Evolutionary conservation across 371 early-diverging fungal species (phyloP).

Genomic region (Mucor irregularis): DNA sequence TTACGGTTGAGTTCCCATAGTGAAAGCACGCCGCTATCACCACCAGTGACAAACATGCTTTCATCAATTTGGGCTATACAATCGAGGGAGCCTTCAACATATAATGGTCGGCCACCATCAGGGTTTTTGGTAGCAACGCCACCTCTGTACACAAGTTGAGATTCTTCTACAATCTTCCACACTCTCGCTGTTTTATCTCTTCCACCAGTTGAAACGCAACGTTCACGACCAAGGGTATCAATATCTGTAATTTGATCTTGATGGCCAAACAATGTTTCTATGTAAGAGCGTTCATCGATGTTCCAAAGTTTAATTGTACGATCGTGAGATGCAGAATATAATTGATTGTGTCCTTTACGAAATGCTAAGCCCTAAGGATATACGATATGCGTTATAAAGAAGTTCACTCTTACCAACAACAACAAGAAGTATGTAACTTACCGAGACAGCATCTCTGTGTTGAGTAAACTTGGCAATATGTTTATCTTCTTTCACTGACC

Average conservation of each 20-base stretch:
- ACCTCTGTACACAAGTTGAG: conserved; percentile 90
- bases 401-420: not conserved
- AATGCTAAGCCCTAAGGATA: conserved; percentile 83
- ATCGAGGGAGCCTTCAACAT: conserved; percentile 81
- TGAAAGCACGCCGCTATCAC: conserved; percentile 84
- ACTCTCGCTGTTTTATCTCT: conserved; percentile 90
- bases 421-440: conserved; percentile 21
- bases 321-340: conserved; percentile 91
- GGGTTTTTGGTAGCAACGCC: conserved; percentile 63
- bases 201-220: conserved; percentile 90
- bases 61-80: conserved; percentile 89
- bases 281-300: conserved; percentile 84
- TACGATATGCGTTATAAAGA: not conserved
- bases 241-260: conserved; percentile 86
- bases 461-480: conserved; percentile 79
- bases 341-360: conserved; percentile 78
- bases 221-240: conserved; percentile 81
- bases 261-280: conserved; percentile 98
- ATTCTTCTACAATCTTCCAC: conserved; percentile 95
- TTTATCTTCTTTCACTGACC: conserved; percentile 78
- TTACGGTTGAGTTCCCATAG: conserved; percentile 91
- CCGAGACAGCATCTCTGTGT: conserved; percentile 90
- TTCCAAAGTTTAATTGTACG: conserved; percentile 97
- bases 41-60: conserved; percentile 86
- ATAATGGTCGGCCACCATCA: conserved; percentile 24